Evolutionary conservation across 2,329 filamentous ascomycete species (phyloP).

Genomic region (Fonsecaea monophora): DNA sequence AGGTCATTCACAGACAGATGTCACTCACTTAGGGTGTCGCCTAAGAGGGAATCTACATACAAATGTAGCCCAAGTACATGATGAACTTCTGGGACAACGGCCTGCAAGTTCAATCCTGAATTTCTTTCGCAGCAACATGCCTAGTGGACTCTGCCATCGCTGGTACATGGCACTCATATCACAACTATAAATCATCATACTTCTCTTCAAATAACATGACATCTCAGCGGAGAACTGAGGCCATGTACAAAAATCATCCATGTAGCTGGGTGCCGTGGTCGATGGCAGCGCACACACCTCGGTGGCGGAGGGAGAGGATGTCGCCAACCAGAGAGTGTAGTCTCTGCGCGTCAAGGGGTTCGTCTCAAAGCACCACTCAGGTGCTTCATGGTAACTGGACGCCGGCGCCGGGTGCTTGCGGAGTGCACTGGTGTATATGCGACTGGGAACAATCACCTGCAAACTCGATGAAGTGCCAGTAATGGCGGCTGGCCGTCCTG

Average conservation of each 20-base stretch:
- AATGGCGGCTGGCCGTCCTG: constrained; percentile 33
- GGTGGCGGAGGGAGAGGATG: background rate
- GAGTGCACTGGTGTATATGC: background rate
- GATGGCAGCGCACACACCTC: background rate
- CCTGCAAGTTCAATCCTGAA: background rate
- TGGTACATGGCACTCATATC: background rate
- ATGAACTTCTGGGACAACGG: background rate
- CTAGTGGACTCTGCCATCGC: background rate
- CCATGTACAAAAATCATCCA: background rate
- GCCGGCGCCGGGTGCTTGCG: background rate
- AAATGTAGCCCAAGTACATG: background rate
- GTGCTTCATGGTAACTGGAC: background rate
- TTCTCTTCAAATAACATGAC: background rate
- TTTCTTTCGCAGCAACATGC: background rate
- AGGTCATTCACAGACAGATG: background rate
- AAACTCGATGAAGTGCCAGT: constrained; percentile 31
- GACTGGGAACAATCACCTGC: constrained; percentile 10
- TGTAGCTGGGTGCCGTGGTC: background rate
- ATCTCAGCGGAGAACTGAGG: background rate
- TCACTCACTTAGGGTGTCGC: background rate
- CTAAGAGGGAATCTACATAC: background rate
- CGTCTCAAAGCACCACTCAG: background rate
- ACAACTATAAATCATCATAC: background rate
- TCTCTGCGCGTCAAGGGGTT: background rate
- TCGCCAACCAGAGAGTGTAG: background rate